Conservation (phyloP, 768 basidiomycete species). For the Leccinum disarticulatum region DNA sequence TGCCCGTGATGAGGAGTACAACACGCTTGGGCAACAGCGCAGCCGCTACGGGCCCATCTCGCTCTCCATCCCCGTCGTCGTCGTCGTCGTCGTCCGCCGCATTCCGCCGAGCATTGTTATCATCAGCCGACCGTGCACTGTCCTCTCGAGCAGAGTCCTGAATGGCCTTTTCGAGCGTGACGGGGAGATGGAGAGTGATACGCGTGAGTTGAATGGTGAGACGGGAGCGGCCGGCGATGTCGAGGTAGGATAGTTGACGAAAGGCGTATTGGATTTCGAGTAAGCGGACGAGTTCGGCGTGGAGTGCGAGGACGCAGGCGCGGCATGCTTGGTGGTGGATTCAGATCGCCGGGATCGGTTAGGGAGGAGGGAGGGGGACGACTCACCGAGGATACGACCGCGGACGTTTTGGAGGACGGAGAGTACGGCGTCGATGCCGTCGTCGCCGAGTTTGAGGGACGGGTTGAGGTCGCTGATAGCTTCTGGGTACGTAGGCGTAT, state of each 20-base stretch:
- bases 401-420: constrained; percentile 67
- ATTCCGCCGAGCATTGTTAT: background rate
- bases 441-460: constrained; percentile 71
- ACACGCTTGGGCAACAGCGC: constrained; percentile 56
- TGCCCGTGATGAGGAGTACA: constrained; percentile 57
- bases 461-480: constrained; percentile 81
- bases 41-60: constrained; percentile 13
- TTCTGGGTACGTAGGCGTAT: constrained; percentile 38
- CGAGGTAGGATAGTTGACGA: constrained; percentile 72
- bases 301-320: constrained; percentile 72
- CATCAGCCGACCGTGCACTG: background rate
- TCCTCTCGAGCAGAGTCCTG: constrained; percentile 35
- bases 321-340: constrained; percentile 49
- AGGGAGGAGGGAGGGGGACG: background rate
- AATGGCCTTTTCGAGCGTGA: constrained; percentile 70
- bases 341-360: background rate
- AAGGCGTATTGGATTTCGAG: constrained; percentile 80
- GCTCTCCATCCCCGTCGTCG: constrained; percentile 10
- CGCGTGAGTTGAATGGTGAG: constrained; percentile 76
- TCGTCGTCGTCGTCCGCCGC: constrained; percentile 8
- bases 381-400: constrained; percentile 67
- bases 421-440: constrained; percentile 76
- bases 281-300: constrained; percentile 70
- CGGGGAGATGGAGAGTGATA: constrained; percentile 71
- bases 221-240: constrained; percentile 71